phyloP scores from a whole-genome alignment of 1,284 basidiomycete genomes.

The Grifola frondosa region DNA sequence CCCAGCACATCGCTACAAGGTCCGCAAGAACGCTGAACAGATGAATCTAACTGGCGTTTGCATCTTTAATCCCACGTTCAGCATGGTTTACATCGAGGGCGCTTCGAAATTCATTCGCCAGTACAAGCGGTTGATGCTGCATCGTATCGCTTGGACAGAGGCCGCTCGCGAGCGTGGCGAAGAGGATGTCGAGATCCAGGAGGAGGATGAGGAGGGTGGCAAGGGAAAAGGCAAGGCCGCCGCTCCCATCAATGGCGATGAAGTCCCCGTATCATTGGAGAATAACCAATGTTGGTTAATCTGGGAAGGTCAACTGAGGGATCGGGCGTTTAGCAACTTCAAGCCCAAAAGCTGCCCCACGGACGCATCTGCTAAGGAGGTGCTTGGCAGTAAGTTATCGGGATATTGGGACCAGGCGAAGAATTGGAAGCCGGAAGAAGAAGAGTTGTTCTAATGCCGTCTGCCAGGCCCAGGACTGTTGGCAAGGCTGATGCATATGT shows the following conservation, averaged over 20 bases:
- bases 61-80: slow-evolving; percentile 88
- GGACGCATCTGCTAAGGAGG: slow-evolving; percentile 83
- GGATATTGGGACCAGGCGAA: slow-evolving; percentile 96
- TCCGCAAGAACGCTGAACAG: slow-evolving; percentile 94
- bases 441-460: slow-evolving; percentile 61
- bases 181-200: slow-evolving; percentile 67
- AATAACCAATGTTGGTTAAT: slow-evolving; percentile 89
- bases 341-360: slow-evolving; percentile 84
- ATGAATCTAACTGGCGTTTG: slow-evolving; percentile 84
- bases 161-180: slow-evolving; percentile 76
- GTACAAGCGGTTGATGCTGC: slow-evolving; percentile 87
- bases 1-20: slow-evolving; percentile 93
- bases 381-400: slow-evolving; percentile 77
- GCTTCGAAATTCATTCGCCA: slow-evolving; percentile 82
- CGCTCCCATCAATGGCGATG: slow-evolving; percentile 27
- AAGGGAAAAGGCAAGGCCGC: slow-evolving; percentile 34
- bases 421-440: slow-evolving; percentile 79
- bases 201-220: slow-evolving; percentile 45
- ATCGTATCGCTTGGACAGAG: slow-evolving; percentile 94
- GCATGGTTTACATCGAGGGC: slow-evolving; percentile 93
- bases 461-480: no score
- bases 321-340: slow-evolving; percentile 81
- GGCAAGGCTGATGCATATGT: no score
- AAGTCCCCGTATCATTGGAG: slow-evolving; percentile 56
- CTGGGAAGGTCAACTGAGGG: slow-evolving; percentile 90